Base-by-base conservation (phyloP, 345 rosid species). In the Trapa bicornis region DNA sequence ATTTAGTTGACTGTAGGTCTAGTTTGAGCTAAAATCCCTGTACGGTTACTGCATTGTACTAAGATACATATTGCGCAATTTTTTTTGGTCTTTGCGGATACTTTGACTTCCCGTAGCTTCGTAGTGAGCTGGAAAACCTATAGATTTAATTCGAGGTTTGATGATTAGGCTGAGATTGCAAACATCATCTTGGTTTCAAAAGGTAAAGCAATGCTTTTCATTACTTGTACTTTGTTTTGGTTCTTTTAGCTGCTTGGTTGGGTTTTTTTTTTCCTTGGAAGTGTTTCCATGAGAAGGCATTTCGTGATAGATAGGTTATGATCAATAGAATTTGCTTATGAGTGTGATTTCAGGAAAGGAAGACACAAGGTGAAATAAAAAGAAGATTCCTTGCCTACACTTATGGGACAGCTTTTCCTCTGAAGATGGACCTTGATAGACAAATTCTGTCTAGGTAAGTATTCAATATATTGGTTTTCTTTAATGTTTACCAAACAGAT, bases 361-460 rank as follows among this genome's bases (percentile, higher is more conserved):
- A 72, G 73, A 85, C 72, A 16, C 80, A 80, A 29, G 92, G 86
- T 75, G 82, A 74, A 48, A 86, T 78, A 82, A 89, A 78, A 75
- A 84, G 86, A 65, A 86, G 52, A 63, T 53, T 83, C 22, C 80
- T 91, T 68, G 83, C 80, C 1, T 80, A 78, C 71, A 85, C 86
- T 6, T 95, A 87, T 62, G 99, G 99, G 8, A 48, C 87, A 9
- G 92, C 99, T 5, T 81, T 95, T 52, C 90, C 96, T 1, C 57
- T 95, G 75, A 91, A 83, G 82, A 89, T 89, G 97, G 94, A 89
- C 71, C 80, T 95, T 68, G 96, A 95, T 47, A 84, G 84, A 77
- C 96, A 91, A 72, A 85, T 89, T 65, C 91, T 94, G 66, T 84
- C 91, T 11, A 74, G 96, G 99, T 94, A 84, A 48, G 75, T 8